These are phyloP conservation scores for Kluyveromyces siamensis DNA, from an alignment of 805 yeast genomes.

Conservation along the genomic window DNA sequence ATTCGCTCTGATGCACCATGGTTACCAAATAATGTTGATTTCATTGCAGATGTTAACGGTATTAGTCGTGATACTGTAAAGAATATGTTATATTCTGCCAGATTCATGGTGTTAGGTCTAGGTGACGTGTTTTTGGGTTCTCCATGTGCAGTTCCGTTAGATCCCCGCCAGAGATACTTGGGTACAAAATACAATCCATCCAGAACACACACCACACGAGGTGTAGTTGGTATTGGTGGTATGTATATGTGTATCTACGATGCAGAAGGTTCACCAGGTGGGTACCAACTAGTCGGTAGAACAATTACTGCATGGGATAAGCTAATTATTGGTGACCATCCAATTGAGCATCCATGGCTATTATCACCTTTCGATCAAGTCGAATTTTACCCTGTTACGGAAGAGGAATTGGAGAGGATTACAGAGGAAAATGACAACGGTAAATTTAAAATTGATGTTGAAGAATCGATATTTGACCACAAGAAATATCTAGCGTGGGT, in stretches of 20 bases:
- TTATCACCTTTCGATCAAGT: conserved; percentile 88
- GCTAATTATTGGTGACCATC: conserved; percentile 63
- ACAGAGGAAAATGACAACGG: conserved; percentile 77
- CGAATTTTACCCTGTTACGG: conserved; percentile 87
- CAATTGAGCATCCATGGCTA: conserved; percentile 73
- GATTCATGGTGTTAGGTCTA: conserved; percentile 85
- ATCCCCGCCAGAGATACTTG: conserved; percentile 86
- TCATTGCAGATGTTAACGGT: conserved; percentile 82
- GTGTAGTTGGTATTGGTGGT: conserved; percentile 97
- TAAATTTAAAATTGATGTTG: conserved; percentile 62
- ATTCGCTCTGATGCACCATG: conserved; percentile 91
- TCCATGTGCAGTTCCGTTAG: conserved; percentile 97
- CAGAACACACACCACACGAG: conserved; percentile 91
- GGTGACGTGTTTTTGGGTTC: conserved; percentile 98
- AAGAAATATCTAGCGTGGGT: conserved; percentile 72
- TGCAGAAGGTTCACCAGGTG: conserved; percentile 93
- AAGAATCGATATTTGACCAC: conserved; percentile 76
- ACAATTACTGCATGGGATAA: conserved; percentile 98
- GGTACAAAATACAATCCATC: conserved; percentile 96
- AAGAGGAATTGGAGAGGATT: conserved; percentile 65
- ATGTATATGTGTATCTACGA: conserved; percentile 98
- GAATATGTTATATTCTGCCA: conserved; percentile 80
- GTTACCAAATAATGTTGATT: conserved; percentile 96
- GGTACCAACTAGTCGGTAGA: conserved; percentile 92
- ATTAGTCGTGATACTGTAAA: conserved; percentile 66